Conservation (phyloP, 805 yeast genomes). For the Pichia cabralensis region DNA sequence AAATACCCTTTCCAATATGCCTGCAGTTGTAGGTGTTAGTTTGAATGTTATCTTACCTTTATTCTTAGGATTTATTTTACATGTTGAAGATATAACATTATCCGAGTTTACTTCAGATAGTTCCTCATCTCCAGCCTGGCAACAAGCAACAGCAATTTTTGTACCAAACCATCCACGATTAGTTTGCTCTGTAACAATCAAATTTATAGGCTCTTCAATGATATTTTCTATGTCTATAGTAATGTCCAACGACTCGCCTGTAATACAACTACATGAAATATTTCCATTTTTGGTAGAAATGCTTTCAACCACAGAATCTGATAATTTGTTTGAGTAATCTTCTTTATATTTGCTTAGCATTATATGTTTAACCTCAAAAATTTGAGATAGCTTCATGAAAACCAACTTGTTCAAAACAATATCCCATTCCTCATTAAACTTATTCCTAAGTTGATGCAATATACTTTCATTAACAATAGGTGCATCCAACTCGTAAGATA, state of each 20-base stretch:
- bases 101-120: background rate
- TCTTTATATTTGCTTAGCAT: conserved; percentile 16
- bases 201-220: conserved; percentile 28
- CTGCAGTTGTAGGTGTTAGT: conserved; percentile 11
- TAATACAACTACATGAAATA: conserved; percentile 1
- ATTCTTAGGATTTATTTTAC: conserved; percentile 23
- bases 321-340: conserved; percentile 21
- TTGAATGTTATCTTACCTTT: conserved; percentile 13
- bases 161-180: conserved; percentile 14
- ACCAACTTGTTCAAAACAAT: conserved; percentile 18
- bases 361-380: background rate
- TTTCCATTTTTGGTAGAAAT: conserved; percentile 1
- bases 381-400: conserved; percentile 30
- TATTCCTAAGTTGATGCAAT: conserved; percentile 26
- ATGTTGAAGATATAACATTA: background rate
- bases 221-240: conserved; percentile 25
- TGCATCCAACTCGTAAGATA: conserved; percentile 25
- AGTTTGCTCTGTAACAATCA: conserved; percentile 28
- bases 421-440: conserved; percentile 26
- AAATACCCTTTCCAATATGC: conserved; percentile 11
- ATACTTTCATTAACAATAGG: conserved; percentile 29
- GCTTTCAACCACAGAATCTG: background rate
- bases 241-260: conserved; percentile 8
- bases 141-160: conserved; percentile 9
- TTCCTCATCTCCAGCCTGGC: background rate